Conservation (phyloP, 2,329 filamentous ascomycete genomes). For the Calonectria montana region DNA sequence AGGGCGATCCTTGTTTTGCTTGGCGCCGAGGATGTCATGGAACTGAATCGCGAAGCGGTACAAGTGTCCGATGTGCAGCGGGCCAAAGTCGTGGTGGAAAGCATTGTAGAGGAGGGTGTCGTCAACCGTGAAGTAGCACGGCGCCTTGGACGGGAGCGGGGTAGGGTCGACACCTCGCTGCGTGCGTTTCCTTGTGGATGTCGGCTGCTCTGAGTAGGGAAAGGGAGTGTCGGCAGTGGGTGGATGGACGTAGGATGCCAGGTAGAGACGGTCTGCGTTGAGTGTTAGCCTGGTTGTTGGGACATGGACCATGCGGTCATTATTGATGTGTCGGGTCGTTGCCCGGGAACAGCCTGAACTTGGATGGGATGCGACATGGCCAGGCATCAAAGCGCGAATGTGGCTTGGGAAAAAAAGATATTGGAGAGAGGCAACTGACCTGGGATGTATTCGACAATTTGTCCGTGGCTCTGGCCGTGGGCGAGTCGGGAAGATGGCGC, state of each 20-base stretch:
- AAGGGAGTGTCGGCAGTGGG: conserved; percentile 87
- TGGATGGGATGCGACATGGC: conserved; percentile 46
- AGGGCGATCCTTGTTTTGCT: conserved; percentile 87
- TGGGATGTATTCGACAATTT: conserved; percentile 96
- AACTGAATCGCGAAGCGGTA: conserved; percentile 97
- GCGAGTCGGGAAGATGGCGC: conserved; percentile 60
- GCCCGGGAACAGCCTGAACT: conserved; percentile 8
- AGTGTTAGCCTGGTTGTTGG: conserved; percentile 40
- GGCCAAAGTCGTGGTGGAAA: conserved; percentile 98
- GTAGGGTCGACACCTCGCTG: conserved; percentile 67
- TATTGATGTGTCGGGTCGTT: conserved; percentile 16
- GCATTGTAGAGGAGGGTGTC: conserved; percentile 95
- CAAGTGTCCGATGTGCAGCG: conserved; percentile 95
- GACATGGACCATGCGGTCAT: conserved; percentile 21
- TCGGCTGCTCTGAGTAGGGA: conserved; percentile 82
- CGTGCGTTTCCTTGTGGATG: conserved; percentile 50
- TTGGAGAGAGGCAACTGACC: conserved; percentile 64
- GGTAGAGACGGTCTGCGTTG: conserved; percentile 86
- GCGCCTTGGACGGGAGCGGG: conserved; percentile 57
- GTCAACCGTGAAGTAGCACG: conserved; percentile 96
- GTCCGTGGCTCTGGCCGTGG: conserved; percentile 83
- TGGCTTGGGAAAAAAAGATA: background rate
- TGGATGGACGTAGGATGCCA: conserved; percentile 88
- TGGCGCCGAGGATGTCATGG: conserved; percentile 92
- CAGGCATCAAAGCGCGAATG: conserved; percentile 24